A percentile compares a stretch with the other conserved stretches of the same genome.
These are phyloP conservation scores for Ramicandelaber brevisporus DNA, from an alignment of 192 early-diverging fungal species.

Conservation along the genomic window DNA sequence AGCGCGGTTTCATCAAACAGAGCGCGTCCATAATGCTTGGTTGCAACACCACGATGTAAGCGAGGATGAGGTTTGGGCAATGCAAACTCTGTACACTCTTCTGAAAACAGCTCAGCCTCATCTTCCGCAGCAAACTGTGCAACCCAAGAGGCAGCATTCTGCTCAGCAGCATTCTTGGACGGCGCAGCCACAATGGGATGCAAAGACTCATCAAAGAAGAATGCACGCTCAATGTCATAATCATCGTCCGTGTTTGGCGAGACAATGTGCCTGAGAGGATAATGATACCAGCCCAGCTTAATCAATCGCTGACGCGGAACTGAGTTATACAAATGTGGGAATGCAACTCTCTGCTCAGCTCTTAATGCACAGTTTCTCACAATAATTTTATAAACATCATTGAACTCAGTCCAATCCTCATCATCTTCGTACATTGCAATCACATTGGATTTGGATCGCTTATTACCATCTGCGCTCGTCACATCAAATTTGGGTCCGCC, in stretches of 20 bases:
- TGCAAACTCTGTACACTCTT: conserved; percentile 40
- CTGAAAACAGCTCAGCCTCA: conserved; percentile 40
- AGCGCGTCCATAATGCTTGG: conserved; percentile 25
- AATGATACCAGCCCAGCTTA: conserved; percentile 77
- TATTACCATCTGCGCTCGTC: conserved; percentile 91
- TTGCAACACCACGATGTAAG: no score
- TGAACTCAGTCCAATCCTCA: conserved; percentile 99
- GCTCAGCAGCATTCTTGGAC: conserved; percentile 6
- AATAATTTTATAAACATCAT: conserved; percentile 99
- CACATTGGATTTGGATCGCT: conserved; percentile 99
- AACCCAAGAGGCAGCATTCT: conserved; percentile 13
- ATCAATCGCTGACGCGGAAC: conserved; percentile 83
- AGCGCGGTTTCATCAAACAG: conserved; percentile 54
- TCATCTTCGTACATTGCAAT: conserved; percentile 97
- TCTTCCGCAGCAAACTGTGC: conserved; percentile 53
- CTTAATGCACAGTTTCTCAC: conserved; percentile 95
- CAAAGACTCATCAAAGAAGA: conserved; percentile 91
- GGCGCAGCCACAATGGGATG: conserved; percentile 65
- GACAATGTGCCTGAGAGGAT: conserved; percentile 72
- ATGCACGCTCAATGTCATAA: conserved; percentile 89
- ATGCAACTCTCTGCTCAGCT: conserved; percentile 97
- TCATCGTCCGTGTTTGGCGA: conserved; percentile 75
- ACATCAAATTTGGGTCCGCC: conserved; percentile 97
- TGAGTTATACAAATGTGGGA: conserved; percentile 95
- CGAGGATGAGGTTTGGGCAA: no score